These are phyloP conservation scores for Chlorella sorokiniana DNA, from an alignment of 139 green algal species.

Conservation along the genomic window DNA sequence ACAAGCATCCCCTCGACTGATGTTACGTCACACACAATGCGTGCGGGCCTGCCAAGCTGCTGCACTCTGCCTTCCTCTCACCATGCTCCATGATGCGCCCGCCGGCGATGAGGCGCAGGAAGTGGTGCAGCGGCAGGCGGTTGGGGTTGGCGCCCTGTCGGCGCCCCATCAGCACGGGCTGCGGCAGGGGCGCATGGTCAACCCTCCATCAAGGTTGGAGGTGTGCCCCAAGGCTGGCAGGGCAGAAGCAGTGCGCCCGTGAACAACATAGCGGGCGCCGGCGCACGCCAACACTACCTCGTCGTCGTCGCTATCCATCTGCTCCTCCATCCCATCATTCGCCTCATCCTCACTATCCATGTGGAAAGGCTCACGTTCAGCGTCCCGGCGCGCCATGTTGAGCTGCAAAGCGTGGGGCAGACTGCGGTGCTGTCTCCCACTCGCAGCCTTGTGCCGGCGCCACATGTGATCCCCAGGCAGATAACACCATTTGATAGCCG, in stretches of 20 bases:
- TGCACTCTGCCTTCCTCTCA: too few relatives aligned
- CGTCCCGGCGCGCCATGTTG: background rate
- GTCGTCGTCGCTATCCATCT: background rate
- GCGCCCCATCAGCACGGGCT: constrained; percentile 1
- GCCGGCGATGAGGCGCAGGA: constrained; percentile 59
- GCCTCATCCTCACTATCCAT: background rate
- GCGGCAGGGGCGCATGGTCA: background rate
- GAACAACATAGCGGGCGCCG: too few relatives aligned
- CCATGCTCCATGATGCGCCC: constrained; percentile 39
- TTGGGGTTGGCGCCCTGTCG: background rate
- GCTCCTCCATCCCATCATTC: background rate
- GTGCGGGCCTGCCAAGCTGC: too few relatives aligned
- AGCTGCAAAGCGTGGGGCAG: too few relatives aligned
- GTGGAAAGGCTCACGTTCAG: background rate
- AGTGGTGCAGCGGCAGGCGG: constrained; percentile 54
- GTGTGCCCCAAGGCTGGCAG: background rate
- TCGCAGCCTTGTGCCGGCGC: too few relatives aligned
- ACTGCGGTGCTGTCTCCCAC: too few relatives aligned
- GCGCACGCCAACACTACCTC: background rate
- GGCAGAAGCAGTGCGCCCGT: background rate
- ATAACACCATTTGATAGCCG: too few relatives aligned
- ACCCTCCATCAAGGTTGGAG: background rate
- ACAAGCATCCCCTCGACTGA: too few relatives aligned
- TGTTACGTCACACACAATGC: too few relatives aligned
- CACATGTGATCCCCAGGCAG: too few relatives aligned